Percentiles rank a stretch among this genome's conserved stretches.
Evolutionary conservation across 1,284 basidiomycete species (phyloP).

Genomic region (Papiliotrema laurentii): DNA sequence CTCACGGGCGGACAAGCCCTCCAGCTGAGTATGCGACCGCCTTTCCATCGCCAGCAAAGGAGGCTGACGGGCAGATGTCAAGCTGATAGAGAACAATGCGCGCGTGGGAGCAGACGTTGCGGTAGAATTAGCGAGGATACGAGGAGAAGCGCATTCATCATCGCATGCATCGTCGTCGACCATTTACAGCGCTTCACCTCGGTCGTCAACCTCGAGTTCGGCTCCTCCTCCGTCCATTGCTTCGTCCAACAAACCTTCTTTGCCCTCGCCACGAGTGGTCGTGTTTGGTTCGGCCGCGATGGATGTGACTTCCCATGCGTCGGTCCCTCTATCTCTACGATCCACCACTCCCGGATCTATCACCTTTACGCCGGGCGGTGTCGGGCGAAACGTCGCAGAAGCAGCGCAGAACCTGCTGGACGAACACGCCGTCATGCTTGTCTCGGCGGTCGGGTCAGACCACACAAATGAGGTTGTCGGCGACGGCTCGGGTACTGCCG

Average conservation of each 20-base stretch:
- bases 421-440: constrained; percentile 39
- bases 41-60: not conserved
- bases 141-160: constrained; percentile 15
- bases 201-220: not conserved
- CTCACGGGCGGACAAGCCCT: constrained; percentile 72
- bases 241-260: constrained; percentile 1
- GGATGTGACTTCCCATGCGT: constrained; percentile 66
- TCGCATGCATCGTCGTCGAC: constrained; percentile 26
- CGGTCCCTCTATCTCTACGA: constrained; percentile 41
- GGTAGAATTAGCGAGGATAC: constrained; percentile 64
- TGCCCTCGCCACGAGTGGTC: constrained; percentile 51
- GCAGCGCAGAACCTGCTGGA: constrained; percentile 55
- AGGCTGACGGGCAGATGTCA: constrained; percentile 60
- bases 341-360: constrained; percentile 81
- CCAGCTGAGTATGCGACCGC: constrained; percentile 57
- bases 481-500: constrained; percentile 46
- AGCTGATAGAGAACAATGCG: constrained; percentile 89
- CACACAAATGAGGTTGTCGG: no score
- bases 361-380: constrained; percentile 74
- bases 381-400: constrained; percentile 90
- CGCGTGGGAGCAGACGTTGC: constrained; percentile 79
- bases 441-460: constrained; percentile 32
- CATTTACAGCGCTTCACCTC: constrained; percentile 6
- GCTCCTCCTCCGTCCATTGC: not conserved
- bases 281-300: constrained; percentile 80